Evolutionary conservation across 441 rosid genomes (phyloP), one percentile per base, ranked within the genome.

Genomic region (Brassica hybrid): DNA sequence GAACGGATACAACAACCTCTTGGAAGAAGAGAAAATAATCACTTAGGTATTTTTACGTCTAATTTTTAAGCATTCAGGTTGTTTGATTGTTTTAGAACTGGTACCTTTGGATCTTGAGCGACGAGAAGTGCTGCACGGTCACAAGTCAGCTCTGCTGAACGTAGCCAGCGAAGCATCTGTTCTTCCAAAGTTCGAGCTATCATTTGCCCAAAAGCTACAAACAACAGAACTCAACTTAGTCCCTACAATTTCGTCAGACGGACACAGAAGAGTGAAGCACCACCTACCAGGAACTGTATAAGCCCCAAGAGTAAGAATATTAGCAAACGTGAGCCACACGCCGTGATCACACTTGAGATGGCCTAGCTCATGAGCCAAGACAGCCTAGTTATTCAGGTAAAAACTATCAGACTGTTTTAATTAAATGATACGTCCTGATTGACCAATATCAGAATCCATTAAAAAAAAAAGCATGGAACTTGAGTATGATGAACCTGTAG

Each of bases 91-190:
- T 66, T 41, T 9, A 65, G 36, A 18, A 19, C 75, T 67, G 30
- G 14, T 81, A 95, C 99, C 95, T 91, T 93, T 64, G 97, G 91
- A 78, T 95, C 97, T 74, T 93, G 98, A 59, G 95, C 93, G 21
- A 95, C 99, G n/a, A 95, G 97, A 83, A 95, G 99, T 6, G 99
- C 99, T 67, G 98, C 99, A 61, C 97, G 97, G 79, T 95, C 99
- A 80, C 98, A 95, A 66, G 99, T 95, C 34, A 95, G 83, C 87
- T 95, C 99, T 59, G 99, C 98, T 67, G 98, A 90, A 72, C 96
- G 86, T 4, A 95, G 82, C 99, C 99, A 93, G 56, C 89, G 94
- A 68, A 91, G 90, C 67, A 95, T 72, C 79, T 95, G 97, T 65
- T 93, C 98, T 87, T 93, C 99, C 69, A 95, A 74, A 25, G 84